Evolutionary conservation across 2,329 filamentous ascomycete species (phyloP).

Genomic region (Fusarium penzigii): DNA sequence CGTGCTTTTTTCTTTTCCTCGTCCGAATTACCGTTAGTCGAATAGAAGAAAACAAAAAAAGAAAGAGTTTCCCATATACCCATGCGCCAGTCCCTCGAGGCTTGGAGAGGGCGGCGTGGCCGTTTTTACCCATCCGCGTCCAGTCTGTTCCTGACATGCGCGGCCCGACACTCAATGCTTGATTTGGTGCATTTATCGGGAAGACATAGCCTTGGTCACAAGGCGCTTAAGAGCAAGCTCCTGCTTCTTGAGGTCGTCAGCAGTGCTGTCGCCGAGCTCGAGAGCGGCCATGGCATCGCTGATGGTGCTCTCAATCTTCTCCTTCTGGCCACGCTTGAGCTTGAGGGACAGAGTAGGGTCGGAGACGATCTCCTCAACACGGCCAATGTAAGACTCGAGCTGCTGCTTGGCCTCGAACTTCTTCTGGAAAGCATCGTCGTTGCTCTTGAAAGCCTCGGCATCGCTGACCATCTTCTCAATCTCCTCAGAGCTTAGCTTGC

Average conservation of each 20-base stretch:
- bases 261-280: slow-evolving; percentile 87
- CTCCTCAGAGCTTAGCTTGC: slow-evolving; percentile 91
- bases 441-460: slow-evolving; percentile 97
- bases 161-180: neutral
- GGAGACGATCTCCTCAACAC: slow-evolving; percentile 97
- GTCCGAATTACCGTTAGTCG: slow-evolving; percentile 35
- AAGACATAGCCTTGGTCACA: slow-evolving; percentile 97
- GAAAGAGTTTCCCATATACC: slow-evolving; percentile 18
- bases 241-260: slow-evolving; percentile 99
- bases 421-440: slow-evolving; percentile 98
- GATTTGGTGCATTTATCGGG: slow-evolving; percentile 62
- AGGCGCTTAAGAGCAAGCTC: slow-evolving; percentile 96
- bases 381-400: slow-evolving; percentile 97
- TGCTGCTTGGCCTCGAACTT: slow-evolving; percentile 98
- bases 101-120: slow-evolving; percentile 19
- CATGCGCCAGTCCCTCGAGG: slow-evolving; percentile 18
- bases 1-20: slow-evolving; percentile 33
- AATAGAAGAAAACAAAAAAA: slow-evolving; percentile 30
- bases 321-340: slow-evolving; percentile 98
- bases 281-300: slow-evolving; percentile 97
- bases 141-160: slow-evolving; percentile 9
- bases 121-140: slow-evolving; percentile 13
- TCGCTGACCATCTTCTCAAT: slow-evolving; percentile 99
- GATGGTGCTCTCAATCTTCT: slow-evolving; percentile 97
- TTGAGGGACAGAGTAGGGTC: slow-evolving; percentile 95